Evolutionary conservation across 2,329 filamentous ascomycete species (phyloP), one percentile per base, ranked within the genome.

Genomic region (Talaromyces sp.): DNA sequence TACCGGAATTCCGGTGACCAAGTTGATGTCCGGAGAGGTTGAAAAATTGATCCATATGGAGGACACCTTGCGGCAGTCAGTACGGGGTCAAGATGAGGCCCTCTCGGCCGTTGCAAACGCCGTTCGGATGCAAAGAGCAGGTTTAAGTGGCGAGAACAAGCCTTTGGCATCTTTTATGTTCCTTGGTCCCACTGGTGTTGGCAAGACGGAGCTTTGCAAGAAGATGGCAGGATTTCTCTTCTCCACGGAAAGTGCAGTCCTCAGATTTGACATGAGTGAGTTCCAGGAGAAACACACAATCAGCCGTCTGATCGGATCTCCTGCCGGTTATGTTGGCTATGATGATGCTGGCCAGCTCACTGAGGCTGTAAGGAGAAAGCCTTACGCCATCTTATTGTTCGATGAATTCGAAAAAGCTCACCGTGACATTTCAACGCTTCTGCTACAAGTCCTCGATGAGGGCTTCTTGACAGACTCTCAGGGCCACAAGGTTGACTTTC

Each of bases 331-430:
- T 73, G 91, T 98, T 31, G 95, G 95, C 10, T 98, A 98, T 74
- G 95, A 99, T 56, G 95, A 98, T 73, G 93, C 94, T 3, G 95
- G 95, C 0, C 95, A 98, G 78, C 85, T 99, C 11, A 98, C 95
- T 0, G 95, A 99, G 79, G 93, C 94, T 4, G 93, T 99, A 3
- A 87, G 95, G 64, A 87, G 95, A 66, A 98, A 98, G 77, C 95
- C 95, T 0, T 98, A 98, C 71, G 93, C 94, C 0, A 92, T 99
- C 0, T 84, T 99, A 0, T 84, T 99, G 1, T 96, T 99, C 71
- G 95, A 99, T 75, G 95, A 98, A 75, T 98, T 97, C 71, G 95
- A 99, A 75, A 98, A 99, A 76, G 95, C 94, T 0, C 95, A 98
- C 75, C 89, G 92, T 62, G 95, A 99, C 72, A 97, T 98, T 69